Evolutionary conservation across 495 filamentous ascomycete species (phyloP).

Genomic region (Penicillium flavigenum): DNA sequence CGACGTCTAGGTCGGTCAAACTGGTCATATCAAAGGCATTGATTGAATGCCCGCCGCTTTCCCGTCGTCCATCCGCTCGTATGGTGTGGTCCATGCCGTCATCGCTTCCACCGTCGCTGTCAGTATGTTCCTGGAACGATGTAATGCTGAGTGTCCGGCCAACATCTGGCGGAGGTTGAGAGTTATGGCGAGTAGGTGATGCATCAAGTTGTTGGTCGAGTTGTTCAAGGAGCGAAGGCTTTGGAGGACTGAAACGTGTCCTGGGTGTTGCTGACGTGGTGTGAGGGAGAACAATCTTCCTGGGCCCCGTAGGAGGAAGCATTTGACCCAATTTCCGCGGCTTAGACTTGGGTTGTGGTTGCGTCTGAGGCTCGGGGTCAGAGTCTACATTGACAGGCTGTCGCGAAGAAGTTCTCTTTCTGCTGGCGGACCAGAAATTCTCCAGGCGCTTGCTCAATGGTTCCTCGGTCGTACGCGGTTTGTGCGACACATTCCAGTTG

Average conservation of each 20-base stretch:
- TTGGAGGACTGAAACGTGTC: constrained; percentile 47
- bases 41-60: constrained; percentile 30
- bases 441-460: constrained; percentile 45
- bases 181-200: constrained; percentile 41
- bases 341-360: constrained; percentile 21
- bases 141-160: constrained; percentile 23
- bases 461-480: constrained; percentile 33
- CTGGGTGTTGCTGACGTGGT: constrained; percentile 42
- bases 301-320: constrained; percentile 32
- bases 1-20: constrained; percentile 34
- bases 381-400: neutral
- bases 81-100: constrained; percentile 29
- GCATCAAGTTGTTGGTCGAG: constrained; percentile 42
- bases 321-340: constrained; percentile 32
- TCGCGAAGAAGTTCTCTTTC: constrained; percentile 25
- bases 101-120: constrained; percentile 26
- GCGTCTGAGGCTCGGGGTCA: constrained; percentile 12
- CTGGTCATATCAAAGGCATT: constrained; percentile 40
- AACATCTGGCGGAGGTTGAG: constrained; percentile 35
- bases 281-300: constrained; percentile 41
- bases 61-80: constrained; percentile 23
- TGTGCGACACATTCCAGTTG: constrained; percentile 32
- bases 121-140: constrained; percentile 23
- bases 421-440: constrained; percentile 43
- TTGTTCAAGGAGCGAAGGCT: constrained; percentile 44